Evolutionary conservation across 768 basidiomycete species (phyloP), one percentile per base, ranked within the genome.

Genomic region (Boletus tomentosulus): DNA sequence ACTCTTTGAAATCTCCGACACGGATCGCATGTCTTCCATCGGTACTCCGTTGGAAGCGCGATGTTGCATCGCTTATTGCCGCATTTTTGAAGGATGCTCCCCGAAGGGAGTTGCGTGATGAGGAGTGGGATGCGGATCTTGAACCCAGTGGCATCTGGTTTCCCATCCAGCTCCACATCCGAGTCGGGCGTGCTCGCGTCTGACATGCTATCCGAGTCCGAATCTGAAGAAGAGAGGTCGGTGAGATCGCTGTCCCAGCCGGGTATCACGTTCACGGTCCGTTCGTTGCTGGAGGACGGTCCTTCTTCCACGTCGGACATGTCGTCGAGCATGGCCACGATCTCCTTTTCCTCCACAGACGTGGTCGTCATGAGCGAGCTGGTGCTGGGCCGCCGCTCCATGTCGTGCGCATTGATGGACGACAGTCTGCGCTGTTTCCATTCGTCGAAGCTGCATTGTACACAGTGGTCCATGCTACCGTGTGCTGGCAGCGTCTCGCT

Each of bases 21-120:
- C 3, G 72, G 51, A 6, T 73, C 69, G 43, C 78, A 80, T 9
- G 67, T 71, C 57, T 79, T 78, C 76, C 75, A 75, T 1, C 62
- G 67, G 53, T 74, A 70, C 7, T 59, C 66, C 19, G 48, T 48
- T 2, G 70, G 62, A 27, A 79, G 58, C 6, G 64, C 57, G 31
- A 68, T 66, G 8, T 65, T 66, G 43, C 78, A 79, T 46, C 63
- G 54, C 38, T 62, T 60, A 50, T 67, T 69, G 3, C 59, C 64
- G 51, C 78, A 79, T 35, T 70, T 70, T 12, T 42, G 61, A 22
- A 49, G 37, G 4, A 5, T 7, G 10, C 22, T 34, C 4, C 45
- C 55, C 9, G 55, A 34, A 3, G 66, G 57, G 5, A 57, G 61
- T 44, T 13, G 63, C 0, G 51, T 34, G 3, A 51, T 28, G 39